A percentile compares a stretch with the other conserved stretches of the same genome.
Evolutionary conservation across 306 rosid genomes (phyloP).

Genomic region (Dryas octopetala): DNA sequence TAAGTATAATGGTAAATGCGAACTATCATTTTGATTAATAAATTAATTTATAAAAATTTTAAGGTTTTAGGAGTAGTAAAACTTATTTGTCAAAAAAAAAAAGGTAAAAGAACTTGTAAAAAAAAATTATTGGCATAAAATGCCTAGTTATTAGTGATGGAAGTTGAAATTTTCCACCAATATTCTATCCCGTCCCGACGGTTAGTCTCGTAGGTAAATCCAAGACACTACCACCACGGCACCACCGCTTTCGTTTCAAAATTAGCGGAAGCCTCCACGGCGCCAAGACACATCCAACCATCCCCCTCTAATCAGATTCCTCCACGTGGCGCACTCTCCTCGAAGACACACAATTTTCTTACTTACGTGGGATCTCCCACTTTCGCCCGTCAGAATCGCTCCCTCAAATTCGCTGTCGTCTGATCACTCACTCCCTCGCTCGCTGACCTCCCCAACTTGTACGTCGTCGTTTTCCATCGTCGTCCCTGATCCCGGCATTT

Average conservation of each 20-base stretch:
- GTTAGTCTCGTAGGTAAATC: background rate
- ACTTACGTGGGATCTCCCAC: conserved; percentile 64
- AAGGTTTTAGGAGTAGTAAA: no score
- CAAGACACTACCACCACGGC: background rate
- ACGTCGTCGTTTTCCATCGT: conserved; percentile 52
- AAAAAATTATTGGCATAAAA: no score
- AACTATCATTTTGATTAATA: no score
- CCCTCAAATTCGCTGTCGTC: conserved; percentile 27
- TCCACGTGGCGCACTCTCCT: conserved; percentile 43
- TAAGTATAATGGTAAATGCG: no score
- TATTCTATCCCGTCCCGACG: no score
- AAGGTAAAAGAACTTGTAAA: no score
- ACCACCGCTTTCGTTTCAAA: conserved; percentile 21
- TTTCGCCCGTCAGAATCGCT: conserved; percentile 26
- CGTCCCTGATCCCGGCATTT: conserved; percentile 28
- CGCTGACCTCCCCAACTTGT: conserved; percentile 10
- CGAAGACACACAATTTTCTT: conserved; percentile 32
- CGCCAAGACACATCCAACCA: conserved; percentile 34
- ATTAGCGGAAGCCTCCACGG: conserved; percentile 39
- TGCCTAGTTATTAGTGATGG: no score
- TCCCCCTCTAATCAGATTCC: conserved; percentile 18
- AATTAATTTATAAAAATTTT: no score
- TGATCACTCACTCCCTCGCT: conserved; percentile 11
- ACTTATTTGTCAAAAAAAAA: no score
- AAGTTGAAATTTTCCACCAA: no score